Evolutionary conservation across 164 flowering plant genomes (phyloP).

Genomic region (Chimonanthus praecox): DNA sequence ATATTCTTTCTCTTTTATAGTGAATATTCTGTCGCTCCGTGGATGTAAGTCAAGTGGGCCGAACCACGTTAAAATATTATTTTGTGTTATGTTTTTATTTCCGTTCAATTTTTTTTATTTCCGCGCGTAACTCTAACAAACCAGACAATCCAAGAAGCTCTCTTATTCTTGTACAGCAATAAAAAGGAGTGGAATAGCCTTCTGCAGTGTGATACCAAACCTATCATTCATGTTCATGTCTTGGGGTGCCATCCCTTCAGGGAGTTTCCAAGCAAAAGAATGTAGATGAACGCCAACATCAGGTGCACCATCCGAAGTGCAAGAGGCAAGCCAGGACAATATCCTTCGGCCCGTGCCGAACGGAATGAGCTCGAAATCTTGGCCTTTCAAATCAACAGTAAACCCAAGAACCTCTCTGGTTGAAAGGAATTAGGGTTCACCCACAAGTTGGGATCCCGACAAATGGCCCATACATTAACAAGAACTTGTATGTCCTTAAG

Average conservation of each 20-base stretch:
- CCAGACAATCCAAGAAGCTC: too few relatives aligned
- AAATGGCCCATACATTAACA: not conserved
- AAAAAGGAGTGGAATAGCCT: conserved; percentile 10
- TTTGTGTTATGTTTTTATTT: too few relatives aligned
- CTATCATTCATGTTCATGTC: conserved; percentile 14
- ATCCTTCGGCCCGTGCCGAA: conserved; percentile 17
- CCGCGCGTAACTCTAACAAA: too few relatives aligned
- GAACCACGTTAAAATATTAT: too few relatives aligned
- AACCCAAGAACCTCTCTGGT: not conserved
- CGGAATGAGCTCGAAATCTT: not conserved
- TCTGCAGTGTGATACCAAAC: conserved; percentile 12
- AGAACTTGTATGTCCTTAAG: conserved; percentile 6
- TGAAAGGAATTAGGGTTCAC: not conserved
- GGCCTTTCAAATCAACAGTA: not conserved
- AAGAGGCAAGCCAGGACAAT: conserved; percentile 13
- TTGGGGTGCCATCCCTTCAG: not conserved
- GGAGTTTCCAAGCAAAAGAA: conserved; percentile 14
- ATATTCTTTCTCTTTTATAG: too few relatives aligned
- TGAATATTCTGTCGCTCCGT: too few relatives aligned
- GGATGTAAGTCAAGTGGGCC: too few relatives aligned
- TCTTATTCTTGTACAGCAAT: not conserved
- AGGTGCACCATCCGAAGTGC: conserved; percentile 10
- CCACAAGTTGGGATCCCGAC: not conserved
- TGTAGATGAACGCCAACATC: conserved; percentile 13
- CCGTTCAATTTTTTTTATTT: too few relatives aligned